Evolutionary conservation across 331 rosid species (phyloP).

Genomic region (Dryas integrifolia): DNA sequence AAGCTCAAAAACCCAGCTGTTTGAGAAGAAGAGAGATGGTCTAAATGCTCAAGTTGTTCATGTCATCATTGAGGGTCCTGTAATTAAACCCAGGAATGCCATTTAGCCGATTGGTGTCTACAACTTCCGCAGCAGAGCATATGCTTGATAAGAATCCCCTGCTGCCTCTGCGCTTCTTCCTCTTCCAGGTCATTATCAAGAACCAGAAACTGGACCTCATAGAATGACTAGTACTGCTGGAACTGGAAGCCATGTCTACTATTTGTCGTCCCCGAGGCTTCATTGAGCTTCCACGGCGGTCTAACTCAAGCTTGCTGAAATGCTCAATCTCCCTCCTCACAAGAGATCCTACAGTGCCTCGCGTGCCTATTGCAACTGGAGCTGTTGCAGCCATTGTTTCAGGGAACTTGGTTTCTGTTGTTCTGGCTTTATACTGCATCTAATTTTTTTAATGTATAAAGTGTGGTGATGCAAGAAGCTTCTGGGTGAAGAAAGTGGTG

Average conservation of each 20-base stretch:
- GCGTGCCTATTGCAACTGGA: slow-evolving; percentile 74
- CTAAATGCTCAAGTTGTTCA: slow-evolving; percentile 43
- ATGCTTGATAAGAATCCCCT: slow-evolving; percentile 44
- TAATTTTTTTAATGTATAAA: not conserved
- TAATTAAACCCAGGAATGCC: slow-evolving; percentile 55
- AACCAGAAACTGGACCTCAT: slow-evolving; percentile 63
- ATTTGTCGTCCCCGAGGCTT: slow-evolving; percentile 37
- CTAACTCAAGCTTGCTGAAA: slow-evolving; percentile 67
- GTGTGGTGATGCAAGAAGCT: slow-evolving; percentile 34
- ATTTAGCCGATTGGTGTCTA: slow-evolving; percentile 36
- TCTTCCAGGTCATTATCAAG: slow-evolving; percentile 58
- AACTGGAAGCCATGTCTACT: slow-evolving; percentile 42
- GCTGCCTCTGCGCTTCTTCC: slow-evolving; percentile 51
- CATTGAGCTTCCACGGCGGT: slow-evolving; percentile 36
- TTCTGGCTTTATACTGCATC: slow-evolving; percentile 45
- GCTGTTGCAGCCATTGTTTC: slow-evolving; percentile 54
- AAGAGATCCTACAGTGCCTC: slow-evolving; percentile 86
- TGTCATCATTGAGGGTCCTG: slow-evolving; percentile 55
- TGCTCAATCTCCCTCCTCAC: slow-evolving; percentile 87
- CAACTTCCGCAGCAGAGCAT: slow-evolving; percentile 46
- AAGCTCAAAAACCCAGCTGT: not conserved
- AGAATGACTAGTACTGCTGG: slow-evolving; percentile 28
- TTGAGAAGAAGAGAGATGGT: not conserved
- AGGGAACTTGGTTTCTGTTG: slow-evolving; percentile 28
- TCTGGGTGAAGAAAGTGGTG: slow-evolving; percentile 45